Percentiles rank a stretch among this genome's conserved stretches.
Evolutionary conservation across 805 yeast species (phyloP).

Genomic region (Vanderwaltozyma polyspora): DNA sequence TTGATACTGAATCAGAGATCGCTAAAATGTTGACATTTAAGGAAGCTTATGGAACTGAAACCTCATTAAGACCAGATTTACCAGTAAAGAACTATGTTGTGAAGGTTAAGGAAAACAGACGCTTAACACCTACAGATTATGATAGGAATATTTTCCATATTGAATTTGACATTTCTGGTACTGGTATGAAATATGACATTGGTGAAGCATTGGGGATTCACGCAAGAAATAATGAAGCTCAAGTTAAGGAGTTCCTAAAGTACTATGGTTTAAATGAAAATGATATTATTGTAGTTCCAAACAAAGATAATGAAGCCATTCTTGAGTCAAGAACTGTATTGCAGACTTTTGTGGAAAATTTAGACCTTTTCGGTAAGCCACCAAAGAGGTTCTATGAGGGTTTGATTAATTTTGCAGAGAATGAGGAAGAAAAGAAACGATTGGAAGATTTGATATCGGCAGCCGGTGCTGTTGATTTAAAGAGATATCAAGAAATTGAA

Average conservation of each 20-base stretch:
- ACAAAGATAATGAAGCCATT: conserved; percentile 46
- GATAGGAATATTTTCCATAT: conserved; percentile 93
- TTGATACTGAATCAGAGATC: conserved; percentile 33
- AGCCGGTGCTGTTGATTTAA: conserved; percentile 77
- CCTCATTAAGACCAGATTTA: conserved; percentile 74
- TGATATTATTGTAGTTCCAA: conserved; percentile 57
- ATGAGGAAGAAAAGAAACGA: conserved; percentile 51
- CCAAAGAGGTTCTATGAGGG: conserved; percentile 89
- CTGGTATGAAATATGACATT: conserved; percentile 82
- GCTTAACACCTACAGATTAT: conserved; percentile 83
- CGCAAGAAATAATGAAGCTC: conserved; percentile 63
- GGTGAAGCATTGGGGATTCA: conserved; percentile 97
- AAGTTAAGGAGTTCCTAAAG: conserved; percentile 57
- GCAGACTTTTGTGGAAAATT: conserved; percentile 68
- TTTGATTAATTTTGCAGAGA: conserved; percentile 59
- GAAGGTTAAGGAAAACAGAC: conserved; percentile 80
- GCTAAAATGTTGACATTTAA: conserved; percentile 67
- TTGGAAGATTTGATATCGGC: conserved; percentile 58
- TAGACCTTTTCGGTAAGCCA: conserved; percentile 90
- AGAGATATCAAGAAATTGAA: conserved; percentile 75
- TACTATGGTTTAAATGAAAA: conserved; percentile 64
- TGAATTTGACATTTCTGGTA: conserved; percentile 83
- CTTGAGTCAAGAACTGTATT: conserved; percentile 69
- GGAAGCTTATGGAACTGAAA: conserved; percentile 58
- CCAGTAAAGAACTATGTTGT: conserved; percentile 78